Evolutionary conservation across 768 basidiomycete species (phyloP).

Genomic region (Mrakia frigida): DNA sequence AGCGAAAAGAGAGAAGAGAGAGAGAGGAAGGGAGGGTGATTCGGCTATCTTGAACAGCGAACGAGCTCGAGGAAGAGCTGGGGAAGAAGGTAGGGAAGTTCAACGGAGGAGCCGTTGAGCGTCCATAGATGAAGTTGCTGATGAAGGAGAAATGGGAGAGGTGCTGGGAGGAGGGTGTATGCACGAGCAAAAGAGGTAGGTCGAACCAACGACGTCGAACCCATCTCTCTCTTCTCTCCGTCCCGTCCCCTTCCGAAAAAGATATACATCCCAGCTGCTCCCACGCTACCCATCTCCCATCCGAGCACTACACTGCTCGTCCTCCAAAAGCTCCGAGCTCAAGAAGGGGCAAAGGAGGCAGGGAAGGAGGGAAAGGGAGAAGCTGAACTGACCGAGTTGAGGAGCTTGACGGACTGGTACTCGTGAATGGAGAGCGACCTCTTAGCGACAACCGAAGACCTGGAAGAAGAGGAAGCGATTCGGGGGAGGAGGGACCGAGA

Average conservation of each 20-base stretch:
- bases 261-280: no score
- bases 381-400: constrained; percentile 69
- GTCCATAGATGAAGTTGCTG: neutral
- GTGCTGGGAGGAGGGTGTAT: no score
- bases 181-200: no score
- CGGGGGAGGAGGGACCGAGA: constrained; percentile 26
- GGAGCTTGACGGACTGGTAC: constrained; percentile 89
- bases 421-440: constrained; percentile 96
- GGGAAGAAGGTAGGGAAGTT: neutral
- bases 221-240: neutral
- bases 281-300: no score
- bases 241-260: neutral
- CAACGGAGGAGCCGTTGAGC: neutral
- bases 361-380: no score
- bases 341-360: no score
- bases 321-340: no score
- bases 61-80: neutral
- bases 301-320: no score
- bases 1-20: neutral
- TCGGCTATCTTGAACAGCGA: neutral
- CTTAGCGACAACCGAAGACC: constrained; percentile 44
- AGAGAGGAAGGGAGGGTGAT: neutral
- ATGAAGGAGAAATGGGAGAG: neutral
- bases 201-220: no score
- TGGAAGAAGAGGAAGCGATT: neutral